Base-by-base conservation (phyloP, 2,329 filamentous ascomycete species). In the Microsporum canis region DNA sequence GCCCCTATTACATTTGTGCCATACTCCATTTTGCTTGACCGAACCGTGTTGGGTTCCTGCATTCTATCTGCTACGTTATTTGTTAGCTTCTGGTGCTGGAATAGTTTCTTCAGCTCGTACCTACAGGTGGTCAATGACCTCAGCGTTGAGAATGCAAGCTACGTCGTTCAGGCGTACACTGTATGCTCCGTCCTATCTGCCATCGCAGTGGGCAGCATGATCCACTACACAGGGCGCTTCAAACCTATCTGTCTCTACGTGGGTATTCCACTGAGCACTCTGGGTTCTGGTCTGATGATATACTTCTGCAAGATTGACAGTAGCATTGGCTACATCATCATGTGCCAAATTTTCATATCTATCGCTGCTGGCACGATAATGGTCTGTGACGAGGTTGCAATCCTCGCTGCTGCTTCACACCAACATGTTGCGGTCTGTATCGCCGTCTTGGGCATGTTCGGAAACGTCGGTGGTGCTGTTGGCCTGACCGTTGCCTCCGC, bases 1-100 rank as follows among this genome's bases (percentile, higher is more conserved):
- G 78, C 82, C 0, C 75, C 72, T 0, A 74, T 86, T 81, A 39
- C 74, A 66, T 62, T 75, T 71, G 23, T 86, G 71, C 83, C 84
- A 82, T 58, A 77, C 73, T 27, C 80, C 67, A 65, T 87, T 78
- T 41, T 74, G 66, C 31, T 72, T 71, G 60, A 79, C 58, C 71
- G 75, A 12, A 81, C 78, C 3, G 74, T 81, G 27, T 60, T 80
- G 7, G 79, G 79, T 3, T 76, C 80, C 1, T 82, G 77, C 62
- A 59, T 80, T 4, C 70, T 61, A 0, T 75, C 76, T 33, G 73
- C 75, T 27, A 69, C 72, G 5, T 69, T 79, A 29, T 80, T 78
- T 64, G 68, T 79, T 62, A 47, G 45, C 43, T 41, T 38, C 38
- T 63, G 60, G 73, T 71, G 72, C 71, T 82, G 82, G 81, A 73